Evolutionary conservation across 2,329 filamentous ascomycete species (phyloP), one percentile per base, ranked within the genome.

Genomic region (Calonectria pauciramosa): DNA sequence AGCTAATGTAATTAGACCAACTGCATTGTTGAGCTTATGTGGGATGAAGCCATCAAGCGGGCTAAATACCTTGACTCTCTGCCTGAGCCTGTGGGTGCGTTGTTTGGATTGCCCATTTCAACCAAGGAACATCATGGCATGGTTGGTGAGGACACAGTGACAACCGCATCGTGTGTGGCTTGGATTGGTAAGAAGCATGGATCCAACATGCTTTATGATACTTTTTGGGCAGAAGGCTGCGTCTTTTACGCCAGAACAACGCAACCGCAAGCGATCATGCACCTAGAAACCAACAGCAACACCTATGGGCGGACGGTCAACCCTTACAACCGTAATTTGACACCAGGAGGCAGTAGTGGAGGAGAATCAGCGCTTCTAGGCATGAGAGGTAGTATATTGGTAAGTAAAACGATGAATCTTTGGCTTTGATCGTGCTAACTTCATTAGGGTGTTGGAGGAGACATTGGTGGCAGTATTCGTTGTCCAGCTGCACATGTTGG

Each of bases 311-410:
- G 90, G 36, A 91, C 91, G 0, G 84, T 93, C 6, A 94, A 94
- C 79, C 93, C 93, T 0, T 86, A 89, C 71, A 94, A 93, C 73
- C 87, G 90, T 0, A 84, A 87, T 28, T 86, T 93, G 41, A 91
- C 90, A 0, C 88, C 91, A 0, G 93, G 93, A 4, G 93, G 94
- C 2, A 91, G 89, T 11, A 91, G 90, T 0, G 93, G 93, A 14
- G 93, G 93, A 1, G 86, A 87, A 68, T 83, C 82, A 1, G 86
- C 87, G 0, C 76, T 88, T 0, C 60, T 88, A 2, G 86, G 84
- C 2, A 81, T 87, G 44, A 81, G 86, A 5, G 87, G 87, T n/a
- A 86, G 85, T 28, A 74, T 86, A 4, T 49, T 88, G 7, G 84
- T 84, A 26, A 74, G 81, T 26, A 11, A 18, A 4, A 28, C 0